Evolutionary conservation across 2,329 filamentous ascomycete genomes (phyloP).

Genomic region (Talaromyces verruculosus): DNA sequence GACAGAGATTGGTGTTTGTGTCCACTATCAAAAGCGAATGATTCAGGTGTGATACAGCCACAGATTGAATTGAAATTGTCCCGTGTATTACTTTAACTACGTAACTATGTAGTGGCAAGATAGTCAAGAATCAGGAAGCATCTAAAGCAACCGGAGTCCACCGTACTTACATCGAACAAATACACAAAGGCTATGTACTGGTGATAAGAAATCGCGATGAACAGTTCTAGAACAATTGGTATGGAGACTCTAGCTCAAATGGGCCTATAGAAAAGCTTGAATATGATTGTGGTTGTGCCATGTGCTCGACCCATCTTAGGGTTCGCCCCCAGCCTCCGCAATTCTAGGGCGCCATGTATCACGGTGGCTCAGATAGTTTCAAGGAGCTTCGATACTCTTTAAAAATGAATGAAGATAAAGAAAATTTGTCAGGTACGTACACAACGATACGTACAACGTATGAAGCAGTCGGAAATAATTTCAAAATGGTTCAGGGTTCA

Average conservation of each 20-base stretch:
- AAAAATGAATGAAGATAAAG: not conserved
- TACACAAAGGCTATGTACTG: not conserved
- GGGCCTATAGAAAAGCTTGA: not conserved
- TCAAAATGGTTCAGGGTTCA: not conserved
- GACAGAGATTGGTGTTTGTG: not conserved
- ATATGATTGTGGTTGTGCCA: not conserved
- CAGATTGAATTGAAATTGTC: not conserved
- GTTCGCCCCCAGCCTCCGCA: not conserved
- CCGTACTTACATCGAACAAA: not conserved
- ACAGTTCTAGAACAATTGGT: not conserved
- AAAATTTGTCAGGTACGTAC: not conserved
- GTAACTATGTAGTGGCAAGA: not conserved
- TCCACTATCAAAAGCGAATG: not conserved
- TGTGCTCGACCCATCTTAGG: not conserved
- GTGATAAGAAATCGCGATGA: not conserved
- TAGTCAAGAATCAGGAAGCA: not conserved
- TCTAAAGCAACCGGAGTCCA: not conserved
- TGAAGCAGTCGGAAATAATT: not conserved
- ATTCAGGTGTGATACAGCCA: not conserved
- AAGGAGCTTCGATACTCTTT: not conserved
- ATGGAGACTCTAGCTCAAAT: not conserved
- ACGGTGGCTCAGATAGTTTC: not conserved
- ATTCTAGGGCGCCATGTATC: not conserved
- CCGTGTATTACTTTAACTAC: not conserved
- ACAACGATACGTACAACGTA: not conserved